Evolutionary conservation across 1,284 basidiomycete species (phyloP).

Genomic region (Moniliella sp.): DNA sequence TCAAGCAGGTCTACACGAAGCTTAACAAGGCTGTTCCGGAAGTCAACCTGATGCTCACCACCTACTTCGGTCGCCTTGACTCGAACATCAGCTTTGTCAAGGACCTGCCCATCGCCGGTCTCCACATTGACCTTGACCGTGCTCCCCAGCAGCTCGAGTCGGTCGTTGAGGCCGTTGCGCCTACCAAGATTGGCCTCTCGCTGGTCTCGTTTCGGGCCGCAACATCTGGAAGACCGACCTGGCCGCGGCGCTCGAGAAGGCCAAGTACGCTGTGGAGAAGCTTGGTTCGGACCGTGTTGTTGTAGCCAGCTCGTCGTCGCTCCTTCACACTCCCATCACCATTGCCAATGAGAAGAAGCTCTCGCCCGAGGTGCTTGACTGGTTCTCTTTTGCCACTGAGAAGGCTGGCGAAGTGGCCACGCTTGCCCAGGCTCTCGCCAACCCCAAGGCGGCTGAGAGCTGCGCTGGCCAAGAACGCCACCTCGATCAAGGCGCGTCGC

Average conservation of each 20-base stretch:
- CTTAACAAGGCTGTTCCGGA: conserved; percentile 60
- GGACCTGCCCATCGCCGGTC: conserved; percentile 76
- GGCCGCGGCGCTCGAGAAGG: conserved; percentile 55
- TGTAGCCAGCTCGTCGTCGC: conserved; percentile 84
- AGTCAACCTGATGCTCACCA: conserved; percentile 77
- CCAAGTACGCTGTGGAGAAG: conserved; percentile 48
- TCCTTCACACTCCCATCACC: conserved; percentile 93
- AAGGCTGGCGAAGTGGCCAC: conserved; percentile 77
- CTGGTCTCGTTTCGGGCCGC: conserved; percentile 93
- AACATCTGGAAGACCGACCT: conserved; percentile 99
- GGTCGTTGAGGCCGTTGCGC: conserved; percentile 51
- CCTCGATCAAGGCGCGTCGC: conserved; percentile 79
- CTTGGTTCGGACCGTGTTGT: conserved; percentile 47
- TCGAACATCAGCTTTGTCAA: conserved; percentile 68
- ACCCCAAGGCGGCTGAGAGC: conserved; percentile 15
- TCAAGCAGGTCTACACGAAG: conserved; percentile 57
- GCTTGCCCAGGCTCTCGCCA: conserved; percentile 43
- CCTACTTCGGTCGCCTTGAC: conserved; percentile 84
- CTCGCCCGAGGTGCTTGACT: conserved; percentile 71
- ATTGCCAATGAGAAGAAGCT: conserved; percentile 81
- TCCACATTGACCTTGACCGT: conserved; percentile 92
- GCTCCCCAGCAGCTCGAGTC: conserved; percentile 62
- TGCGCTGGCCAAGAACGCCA: conserved; percentile 44
- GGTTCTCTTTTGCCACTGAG: conserved; percentile 97
- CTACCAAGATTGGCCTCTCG: conserved; percentile 51